Evolutionary conservation across 139 green algal species (phyloP), one percentile per base, ranked within the genome.

Genomic region (Chlorokybus atmophyticus): DNA sequence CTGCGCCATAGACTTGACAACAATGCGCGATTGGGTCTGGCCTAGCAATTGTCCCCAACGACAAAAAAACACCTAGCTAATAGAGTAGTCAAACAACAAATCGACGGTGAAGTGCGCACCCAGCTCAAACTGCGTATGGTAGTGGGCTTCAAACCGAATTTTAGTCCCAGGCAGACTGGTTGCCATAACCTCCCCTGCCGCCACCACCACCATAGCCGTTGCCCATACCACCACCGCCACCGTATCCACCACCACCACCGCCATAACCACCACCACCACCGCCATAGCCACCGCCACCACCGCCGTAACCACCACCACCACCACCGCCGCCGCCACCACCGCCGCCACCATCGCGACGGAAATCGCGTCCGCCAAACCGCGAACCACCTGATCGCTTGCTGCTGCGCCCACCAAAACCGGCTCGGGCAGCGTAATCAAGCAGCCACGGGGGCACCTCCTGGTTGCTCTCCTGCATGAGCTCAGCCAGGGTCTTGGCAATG

Each of bases 371-470:
- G 26, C 88, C 87, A 57, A 95, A 94, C 25, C 81, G 66, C 4
- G 75, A 62, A 42, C 82, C 54, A 30, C 63, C 57, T 4, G 31
- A 59, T 47, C 42, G n/a, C 21, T 23, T 42, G 44, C 50, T 30
- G 5, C 50, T 29, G 19, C 50, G 51, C 14, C 66, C 58, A 1
- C 60, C 3, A 59, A 53, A 59, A 14, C 44, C 21, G 4, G 68
- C 57, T 49, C 79, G 70, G 5, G 67, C 35, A 2, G 84, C 80
- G 26, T 89, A 87, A 65, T 79, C 83, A 44, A 75, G 67, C 60
- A 97, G 76, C 85, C 86, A 96, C 32, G 68, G 71, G 24, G 88
- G 90, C 49, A 97, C 86, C 63, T 93, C 81, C 82, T 97, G 90
- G 60, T 93, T 93, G 26, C 86, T 93, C 79, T 97, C 90, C 30